A percentile compares a stretch with the other conserved stretches of the same genome.
These are phyloP conservation scores for Cairneyella variabilis DNA, from an alignment of 495 filamentous ascomycete genomes.

Conservation along the genomic window DNA sequence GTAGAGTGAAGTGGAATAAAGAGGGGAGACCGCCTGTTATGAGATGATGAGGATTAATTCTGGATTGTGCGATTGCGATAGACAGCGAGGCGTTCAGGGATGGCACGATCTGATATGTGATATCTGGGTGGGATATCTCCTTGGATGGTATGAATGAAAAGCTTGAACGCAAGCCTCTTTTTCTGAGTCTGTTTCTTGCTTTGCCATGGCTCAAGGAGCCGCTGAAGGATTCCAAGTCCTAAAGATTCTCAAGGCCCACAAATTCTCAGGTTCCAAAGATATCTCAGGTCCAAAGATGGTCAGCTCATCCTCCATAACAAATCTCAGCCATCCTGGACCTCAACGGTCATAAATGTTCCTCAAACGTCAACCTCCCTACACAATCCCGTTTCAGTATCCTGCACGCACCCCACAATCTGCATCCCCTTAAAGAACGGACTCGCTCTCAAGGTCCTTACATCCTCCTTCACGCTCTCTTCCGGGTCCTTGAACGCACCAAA, in stretches of 20 bases:
- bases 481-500: no score
- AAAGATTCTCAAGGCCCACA: no score
- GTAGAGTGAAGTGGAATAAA: slow-evolving; percentile 91
- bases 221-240: no score
- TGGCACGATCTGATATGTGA: not conserved
- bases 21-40: slow-evolving; percentile 89
- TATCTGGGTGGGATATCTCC: no score
- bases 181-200: no score
- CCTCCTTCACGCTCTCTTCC: slow-evolving; percentile 21
- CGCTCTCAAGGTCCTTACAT: slow-evolving; percentile 17
- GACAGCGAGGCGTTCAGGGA: slow-evolving; percentile 20
- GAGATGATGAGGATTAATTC: slow-evolving; percentile 49
- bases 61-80: slow-evolving; percentile 2
- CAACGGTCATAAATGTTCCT: no score
- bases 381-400: slow-evolving; percentile 22
- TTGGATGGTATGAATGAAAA: no score
- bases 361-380: slow-evolving; percentile 13
- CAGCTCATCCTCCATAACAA: not conserved
- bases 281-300: no score
- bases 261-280: no score
- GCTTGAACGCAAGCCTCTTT: no score
- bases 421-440: slow-evolving; percentile 20
- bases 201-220: no score
- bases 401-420: slow-evolving; percentile 23
- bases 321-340: no score